These are phyloP conservation scores for Pholiota adiposa DNA, from an alignment of 1,284 basidiomycete genomes.

Conservation along the genomic window DNA sequence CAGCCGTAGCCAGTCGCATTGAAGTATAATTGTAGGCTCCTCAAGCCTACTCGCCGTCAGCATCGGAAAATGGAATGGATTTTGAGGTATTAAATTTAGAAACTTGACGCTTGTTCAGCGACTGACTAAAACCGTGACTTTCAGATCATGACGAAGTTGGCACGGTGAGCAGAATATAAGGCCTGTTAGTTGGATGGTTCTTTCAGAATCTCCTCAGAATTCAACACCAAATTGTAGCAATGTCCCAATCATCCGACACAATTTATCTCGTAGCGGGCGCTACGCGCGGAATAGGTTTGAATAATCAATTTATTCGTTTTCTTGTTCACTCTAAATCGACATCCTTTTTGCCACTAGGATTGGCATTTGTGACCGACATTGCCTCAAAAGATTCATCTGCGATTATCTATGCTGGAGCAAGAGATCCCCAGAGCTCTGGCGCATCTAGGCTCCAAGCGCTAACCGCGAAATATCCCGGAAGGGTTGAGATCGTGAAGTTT, in stretches of 20 bases:
- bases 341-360: background rate
- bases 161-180: too few species aligned
- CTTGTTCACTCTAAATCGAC: background rate
- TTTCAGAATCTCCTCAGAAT: too few species aligned
- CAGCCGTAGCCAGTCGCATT: too few species aligned
- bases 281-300: background rate
- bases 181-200: too few species aligned
- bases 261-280: background rate
- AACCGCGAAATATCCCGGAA: background rate
- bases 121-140: too few species aligned
- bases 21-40: too few species aligned
- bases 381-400: background rate
- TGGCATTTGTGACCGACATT: background rate
- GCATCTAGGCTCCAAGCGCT: background rate
- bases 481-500: constrained; percentile 6
- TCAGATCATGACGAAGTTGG: too few species aligned
- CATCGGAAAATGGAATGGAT: too few species aligned
- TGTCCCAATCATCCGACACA: background rate
- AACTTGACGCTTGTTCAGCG: too few species aligned
- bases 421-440: background rate
- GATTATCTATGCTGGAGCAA: background rate
- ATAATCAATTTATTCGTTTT: background rate
- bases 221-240: too few species aligned
- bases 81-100: too few species aligned
- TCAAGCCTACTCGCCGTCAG: too few species aligned